A percentile compares a stretch with the other conserved stretches of the same genome.
Conservation (phyloP, 2,329 filamentous ascomycete genomes). For the Fonsecaea erecta region DNA sequence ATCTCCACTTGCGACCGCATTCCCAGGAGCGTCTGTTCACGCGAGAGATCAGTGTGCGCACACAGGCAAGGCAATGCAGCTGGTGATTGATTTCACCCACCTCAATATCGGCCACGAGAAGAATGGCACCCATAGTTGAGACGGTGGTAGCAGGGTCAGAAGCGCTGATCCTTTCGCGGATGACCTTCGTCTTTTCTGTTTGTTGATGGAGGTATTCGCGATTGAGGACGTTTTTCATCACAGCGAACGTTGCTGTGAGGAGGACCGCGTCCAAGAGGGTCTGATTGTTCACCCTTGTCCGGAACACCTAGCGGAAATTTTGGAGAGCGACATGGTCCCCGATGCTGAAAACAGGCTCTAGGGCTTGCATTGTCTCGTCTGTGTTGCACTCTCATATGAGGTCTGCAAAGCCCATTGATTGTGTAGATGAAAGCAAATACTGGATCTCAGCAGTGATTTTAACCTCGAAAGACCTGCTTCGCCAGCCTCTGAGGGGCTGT, state of each 20-base stretch:
- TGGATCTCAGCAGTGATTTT: neutral
- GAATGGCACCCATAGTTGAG: constrained; percentile 50
- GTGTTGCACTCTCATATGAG: no score
- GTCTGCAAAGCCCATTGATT: no score
- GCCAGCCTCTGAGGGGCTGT: neutral
- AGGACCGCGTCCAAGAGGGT: constrained; percentile 49
- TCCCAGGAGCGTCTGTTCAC: constrained; percentile 45
- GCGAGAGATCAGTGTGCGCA: neutral
- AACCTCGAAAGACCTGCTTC: neutral
- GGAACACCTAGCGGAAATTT: constrained; percentile 46
- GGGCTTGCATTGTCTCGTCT: constrained; percentile 33
- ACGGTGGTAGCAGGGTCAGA: constrained; percentile 41
- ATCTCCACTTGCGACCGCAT: constrained; percentile 48
- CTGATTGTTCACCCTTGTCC: constrained; percentile 42
- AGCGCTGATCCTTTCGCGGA: constrained; percentile 45
- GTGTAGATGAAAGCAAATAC: neutral
- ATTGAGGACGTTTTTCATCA: constrained; percentile 38
- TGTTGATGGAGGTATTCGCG: constrained; percentile 47
- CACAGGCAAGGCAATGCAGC: no score
- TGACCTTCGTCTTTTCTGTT: constrained; percentile 40
- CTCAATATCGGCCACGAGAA: constrained; percentile 51
- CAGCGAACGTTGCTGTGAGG: constrained; percentile 47
- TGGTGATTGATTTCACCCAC: constrained; percentile 38
- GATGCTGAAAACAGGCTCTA: constrained; percentile 48
- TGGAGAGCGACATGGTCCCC: constrained; percentile 46